Base-by-base conservation (phyloP, 2,329 filamentous ascomycete species). In the Monilinia vaccinii-corymbosi region DNA sequence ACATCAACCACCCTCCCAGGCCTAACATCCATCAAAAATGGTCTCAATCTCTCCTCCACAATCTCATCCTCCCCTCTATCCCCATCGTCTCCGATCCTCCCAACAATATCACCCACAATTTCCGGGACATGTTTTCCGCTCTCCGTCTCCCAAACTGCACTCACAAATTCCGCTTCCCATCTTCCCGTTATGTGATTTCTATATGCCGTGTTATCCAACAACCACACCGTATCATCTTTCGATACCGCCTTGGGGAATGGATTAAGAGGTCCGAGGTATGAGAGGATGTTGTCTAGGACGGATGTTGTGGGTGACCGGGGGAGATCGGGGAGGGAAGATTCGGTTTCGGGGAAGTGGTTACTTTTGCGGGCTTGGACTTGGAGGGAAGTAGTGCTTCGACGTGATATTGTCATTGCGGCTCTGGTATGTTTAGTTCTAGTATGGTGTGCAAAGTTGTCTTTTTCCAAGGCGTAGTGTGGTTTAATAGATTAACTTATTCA, bases 131-230 rank as follows among this genome's bases (percentile, higher is more conserved):
- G 81, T 62, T 81, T 81, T 45, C 87, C 86, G 6, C 85, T 83
- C 66, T 89, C 78, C 68, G 85, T 84, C 64, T 87, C 83, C 67
- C 97, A 96, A 60, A 91, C 89, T 48, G 88, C 89, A 2, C 88
- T 84, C 0, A 96, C 85, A 63, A 92, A 91, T 71, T 97, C 90
- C 31, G 88, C 88, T 69, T 89, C 80, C 91, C 91, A 97, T 56
- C 71, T 72, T 57, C 74, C 75, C 2, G 74, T 73, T 61, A 72
- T 68, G 21, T 75, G 69, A 49, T 76, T 74, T 62, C 83, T 82
- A 71, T 87, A 93, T 5, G 91, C 92, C 3, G 89, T 93, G 69
- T 94, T 96, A 76, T 97, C 91, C 51, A 97, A 78, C 9, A 97
- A 77, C 93, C 93, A 97, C 45, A 97, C 85, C 16, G 82, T 84